phyloP scores from a whole-genome alignment of 495 filamentous ascomycete species.

The Aspergillus wentii region DNA sequence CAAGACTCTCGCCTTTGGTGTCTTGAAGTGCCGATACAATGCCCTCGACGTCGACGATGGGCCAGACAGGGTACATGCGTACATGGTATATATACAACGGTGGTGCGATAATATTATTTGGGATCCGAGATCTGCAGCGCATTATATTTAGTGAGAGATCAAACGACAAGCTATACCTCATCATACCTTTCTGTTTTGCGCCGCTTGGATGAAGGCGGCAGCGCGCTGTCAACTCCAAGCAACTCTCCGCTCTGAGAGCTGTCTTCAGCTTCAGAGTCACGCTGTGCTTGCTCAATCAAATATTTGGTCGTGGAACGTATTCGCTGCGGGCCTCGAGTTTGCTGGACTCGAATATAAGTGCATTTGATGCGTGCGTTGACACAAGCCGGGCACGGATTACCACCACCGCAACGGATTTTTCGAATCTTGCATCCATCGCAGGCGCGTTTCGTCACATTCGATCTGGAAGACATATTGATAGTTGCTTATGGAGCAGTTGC shows the following conservation, averaged over 20 bases:
- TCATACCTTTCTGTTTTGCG: constrained; percentile 2
- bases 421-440: constrained; percentile 31
- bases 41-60: constrained; percentile 37
- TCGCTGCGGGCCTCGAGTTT: constrained; percentile 28
- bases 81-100: constrained; percentile 35
- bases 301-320: constrained; percentile 23
- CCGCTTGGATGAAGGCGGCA: neutral
- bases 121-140: constrained; percentile 13
- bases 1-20: constrained; percentile 22
- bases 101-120: constrained; percentile 15
- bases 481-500: neutral
- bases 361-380: constrained; percentile 29
- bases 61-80: constrained; percentile 45
- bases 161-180: neutral
- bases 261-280: neutral
- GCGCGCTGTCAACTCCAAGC: neutral
- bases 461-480: constrained; percentile 10
- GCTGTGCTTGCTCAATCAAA: constrained; percentile 16
- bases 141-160: constrained; percentile 2
- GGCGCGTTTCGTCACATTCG: constrained; percentile 18
- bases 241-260: constrained; percentile 1
- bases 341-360: constrained; percentile 30
- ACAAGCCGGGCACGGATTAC: constrained; percentile 24
- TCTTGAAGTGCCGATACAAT: constrained; percentile 30
- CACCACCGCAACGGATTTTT: constrained; percentile 24